Percentiles rank a stretch among this genome's conserved stretches.
phyloP scores from a whole-genome alignment of 2,329 filamentous ascomycete species.

The Coniochaeta hoffmannii region DNA sequence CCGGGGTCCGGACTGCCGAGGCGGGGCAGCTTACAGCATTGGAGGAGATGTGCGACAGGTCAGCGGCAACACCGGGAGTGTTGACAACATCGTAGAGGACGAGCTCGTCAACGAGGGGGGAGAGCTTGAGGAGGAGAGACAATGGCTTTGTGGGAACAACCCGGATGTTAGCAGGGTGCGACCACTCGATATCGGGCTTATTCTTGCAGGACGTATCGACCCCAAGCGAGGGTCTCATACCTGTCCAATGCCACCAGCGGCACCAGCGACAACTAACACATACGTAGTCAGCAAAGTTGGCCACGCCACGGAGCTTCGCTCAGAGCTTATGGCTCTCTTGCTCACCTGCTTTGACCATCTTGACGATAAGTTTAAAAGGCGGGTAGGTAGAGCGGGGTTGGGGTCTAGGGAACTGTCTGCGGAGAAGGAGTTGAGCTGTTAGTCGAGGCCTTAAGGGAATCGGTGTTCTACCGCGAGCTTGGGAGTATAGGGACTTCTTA shows the following conservation, averaged over 20 bases:
- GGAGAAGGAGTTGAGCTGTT: background rate
- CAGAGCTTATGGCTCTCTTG: background rate
- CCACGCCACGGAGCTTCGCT: slow-evolving; percentile 4
- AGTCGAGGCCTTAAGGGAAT: background rate
- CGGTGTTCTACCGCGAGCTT: no score
- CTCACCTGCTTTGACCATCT: slow-evolving; percentile 32
- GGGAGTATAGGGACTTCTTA: background rate
- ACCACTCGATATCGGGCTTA: background rate
- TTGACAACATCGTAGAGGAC: slow-evolving; percentile 99
- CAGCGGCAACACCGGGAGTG: slow-evolving; percentile 90
- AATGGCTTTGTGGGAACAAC: slow-evolving; percentile 57
- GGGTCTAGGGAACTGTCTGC: slow-evolving; percentile 9
- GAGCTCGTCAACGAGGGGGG: slow-evolving; percentile 82
- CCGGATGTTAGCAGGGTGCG: background rate
- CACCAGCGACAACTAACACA: slow-evolving; percentile 73
- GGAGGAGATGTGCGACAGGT: slow-evolving; percentile 95
- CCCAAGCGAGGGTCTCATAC: slow-evolving; percentile 38
- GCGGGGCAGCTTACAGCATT: slow-evolving; percentile 51
- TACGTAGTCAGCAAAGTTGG: slow-evolving; percentile 8
- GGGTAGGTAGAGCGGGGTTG: slow-evolving; percentile 13
- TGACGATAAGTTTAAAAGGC: slow-evolving; percentile 11
- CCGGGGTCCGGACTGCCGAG: background rate
- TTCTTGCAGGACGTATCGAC: background rate
- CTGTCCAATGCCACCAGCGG: slow-evolving; percentile 97
- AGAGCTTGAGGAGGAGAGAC: slow-evolving; percentile 91